Conservation (phyloP, 306 rosid genomes). For the Medicago ruthenica region DNA sequence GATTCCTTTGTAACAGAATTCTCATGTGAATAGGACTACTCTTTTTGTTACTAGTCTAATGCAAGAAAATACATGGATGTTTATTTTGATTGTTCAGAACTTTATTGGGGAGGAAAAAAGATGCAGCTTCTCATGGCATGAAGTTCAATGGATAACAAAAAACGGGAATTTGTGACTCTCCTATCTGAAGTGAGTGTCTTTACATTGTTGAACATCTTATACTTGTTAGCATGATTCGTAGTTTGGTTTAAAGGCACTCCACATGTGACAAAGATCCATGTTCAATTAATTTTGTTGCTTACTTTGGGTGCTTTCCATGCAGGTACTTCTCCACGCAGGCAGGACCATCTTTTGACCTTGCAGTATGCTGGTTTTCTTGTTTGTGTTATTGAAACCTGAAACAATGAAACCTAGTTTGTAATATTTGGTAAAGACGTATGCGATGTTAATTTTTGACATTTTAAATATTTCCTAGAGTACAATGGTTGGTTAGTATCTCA, state of each 20-base stretch:
- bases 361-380: constrained; percentile 37
- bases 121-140: constrained; percentile 34
- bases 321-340: constrained; percentile 51
- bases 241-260: constrained; percentile 7
- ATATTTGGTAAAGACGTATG: constrained; percentile 27
- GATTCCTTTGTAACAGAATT: neutral
- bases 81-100: constrained; percentile 28
- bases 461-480: constrained; percentile 15
- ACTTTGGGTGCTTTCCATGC: constrained; percentile 20
- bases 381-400: constrained; percentile 37
- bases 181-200: constrained; percentile 27
- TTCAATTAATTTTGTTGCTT: constrained; percentile 12
- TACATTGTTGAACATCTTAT: constrained; percentile 10
- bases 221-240: constrained; percentile 9
- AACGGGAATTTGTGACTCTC: constrained; percentile 1
- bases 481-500: neutral
- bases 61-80: neutral
- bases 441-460: constrained; percentile 33
- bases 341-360: constrained; percentile 46
- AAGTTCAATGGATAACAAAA: constrained; percentile 10
- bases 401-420: constrained; percentile 33
- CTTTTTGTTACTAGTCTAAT: constrained; percentile 10
- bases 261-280: constrained; percentile 20
- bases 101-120: constrained; percentile 7
- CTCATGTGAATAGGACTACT: neutral